Conservation (phyloP, 176 grass and related monocot species). For the Cocos nucifera region DNA sequence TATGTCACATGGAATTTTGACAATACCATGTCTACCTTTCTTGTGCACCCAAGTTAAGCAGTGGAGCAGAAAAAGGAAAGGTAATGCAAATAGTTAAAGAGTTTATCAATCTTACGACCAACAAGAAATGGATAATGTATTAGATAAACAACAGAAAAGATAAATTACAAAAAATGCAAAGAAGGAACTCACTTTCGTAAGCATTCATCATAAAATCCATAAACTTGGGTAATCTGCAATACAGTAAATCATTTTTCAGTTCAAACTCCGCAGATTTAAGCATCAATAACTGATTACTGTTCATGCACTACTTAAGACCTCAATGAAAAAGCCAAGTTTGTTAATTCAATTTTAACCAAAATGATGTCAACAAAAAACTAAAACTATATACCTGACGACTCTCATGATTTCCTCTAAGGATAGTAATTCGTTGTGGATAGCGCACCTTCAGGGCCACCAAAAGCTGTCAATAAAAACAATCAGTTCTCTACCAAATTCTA, state of each 20-base stretch:
- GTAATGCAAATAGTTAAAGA: too few relatives aligned
- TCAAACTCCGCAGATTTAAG: not conserved
- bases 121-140: not conserved
- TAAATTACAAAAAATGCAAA: slow-evolving; percentile 4
- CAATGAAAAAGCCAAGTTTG: not conserved
- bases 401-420: slow-evolving; percentile 98
- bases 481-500: not conserved
- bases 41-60: too few relatives aligned
- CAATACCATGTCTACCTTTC: too few relatives aligned
- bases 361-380: not conserved
- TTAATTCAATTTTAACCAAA: not conserved
- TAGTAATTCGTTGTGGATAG: slow-evolving; percentile 96
- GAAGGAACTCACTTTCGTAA: slow-evolving; percentile 76
- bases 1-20: too few relatives aligned
- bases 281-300: too few relatives aligned
- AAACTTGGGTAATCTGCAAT: slow-evolving; percentile 95
- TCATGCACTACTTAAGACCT: not conserved
- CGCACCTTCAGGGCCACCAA: slow-evolving; percentile 93
- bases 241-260: slow-evolving; percentile 12
- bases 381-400: slow-evolving; percentile 64
- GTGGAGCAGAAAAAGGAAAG: too few relatives aligned
- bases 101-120: not conserved
- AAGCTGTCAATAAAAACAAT: slow-evolving; percentile 36
- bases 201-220: slow-evolving; percentile 97
- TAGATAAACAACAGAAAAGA: not conserved